These are phyloP conservation scores for Ceratocystis destructans DNA, from an alignment of 2,329 filamentous ascomycete species.

Conservation along the genomic window DNA sequence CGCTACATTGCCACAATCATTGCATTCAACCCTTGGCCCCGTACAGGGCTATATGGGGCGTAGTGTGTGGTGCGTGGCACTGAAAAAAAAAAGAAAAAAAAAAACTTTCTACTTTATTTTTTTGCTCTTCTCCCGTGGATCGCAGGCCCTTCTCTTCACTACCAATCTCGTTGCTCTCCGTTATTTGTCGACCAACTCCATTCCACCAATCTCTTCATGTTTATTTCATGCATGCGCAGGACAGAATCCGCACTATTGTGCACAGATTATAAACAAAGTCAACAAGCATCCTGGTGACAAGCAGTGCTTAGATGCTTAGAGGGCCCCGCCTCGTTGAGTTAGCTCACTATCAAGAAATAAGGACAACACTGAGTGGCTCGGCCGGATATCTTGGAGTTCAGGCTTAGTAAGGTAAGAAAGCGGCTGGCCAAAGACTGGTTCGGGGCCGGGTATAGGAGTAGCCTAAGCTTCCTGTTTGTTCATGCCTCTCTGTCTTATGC, in stretches of 20 bases:
- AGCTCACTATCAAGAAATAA: background rate
- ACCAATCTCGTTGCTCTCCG: background rate
- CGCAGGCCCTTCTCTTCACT: background rate
- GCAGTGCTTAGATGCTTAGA: background rate
- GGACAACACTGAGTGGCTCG: too few relatives aligned
- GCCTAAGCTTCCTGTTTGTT: too few relatives aligned
- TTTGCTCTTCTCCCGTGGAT: background rate
- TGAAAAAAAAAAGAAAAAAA: too few relatives aligned
- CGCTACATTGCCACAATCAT: too few relatives aligned
- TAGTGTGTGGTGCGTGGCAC: background rate
- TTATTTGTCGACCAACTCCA: background rate
- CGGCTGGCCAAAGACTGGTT: too few relatives aligned
- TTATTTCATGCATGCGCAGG: background rate
- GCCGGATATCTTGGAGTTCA: too few relatives aligned
- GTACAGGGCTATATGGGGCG: background rate
- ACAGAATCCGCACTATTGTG: background rate
- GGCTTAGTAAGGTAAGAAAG: too few relatives aligned
- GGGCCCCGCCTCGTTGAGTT: background rate
- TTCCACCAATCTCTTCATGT: background rate
- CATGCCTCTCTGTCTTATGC: too few relatives aligned
- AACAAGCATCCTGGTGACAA: background rate
- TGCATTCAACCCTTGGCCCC: too few relatives aligned
- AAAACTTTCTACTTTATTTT: background rate
- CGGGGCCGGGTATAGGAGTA: too few relatives aligned
- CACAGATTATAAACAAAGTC: background rate